These are phyloP conservation scores for Amborella trichopoda DNA, from an alignment of 164 flowering plant genomes.

Conservation along the genomic window DNA sequence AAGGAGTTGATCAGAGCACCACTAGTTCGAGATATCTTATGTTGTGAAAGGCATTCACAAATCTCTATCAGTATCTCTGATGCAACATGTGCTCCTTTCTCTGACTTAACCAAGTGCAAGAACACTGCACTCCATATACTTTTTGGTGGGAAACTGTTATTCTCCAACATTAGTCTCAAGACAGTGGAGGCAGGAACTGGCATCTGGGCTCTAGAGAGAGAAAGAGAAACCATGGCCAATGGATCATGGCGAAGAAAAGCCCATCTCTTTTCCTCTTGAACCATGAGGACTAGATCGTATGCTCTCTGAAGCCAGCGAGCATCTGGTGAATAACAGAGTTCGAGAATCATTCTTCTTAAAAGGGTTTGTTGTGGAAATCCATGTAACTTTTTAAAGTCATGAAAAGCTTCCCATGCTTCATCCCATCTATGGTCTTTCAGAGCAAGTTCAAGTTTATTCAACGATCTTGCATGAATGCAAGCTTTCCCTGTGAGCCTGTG, in stretches of 20 bases:
- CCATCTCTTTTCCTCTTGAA: conserved; percentile 28
- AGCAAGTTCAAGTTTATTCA: conserved; percentile 44
- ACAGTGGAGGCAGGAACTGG: conserved; percentile 45
- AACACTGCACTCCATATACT: conserved; percentile 28
- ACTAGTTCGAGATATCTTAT: too few species aligned
- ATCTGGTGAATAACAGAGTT: conserved; percentile 45
- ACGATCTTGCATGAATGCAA: conserved; percentile 25
- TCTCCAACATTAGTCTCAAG: conserved; percentile 46
- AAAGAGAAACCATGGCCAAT: conserved; percentile 35
- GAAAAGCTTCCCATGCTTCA: conserved; percentile 62
- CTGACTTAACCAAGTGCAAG: conserved; percentile 70
- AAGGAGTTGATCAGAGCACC: too few species aligned
- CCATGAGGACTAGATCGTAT: conserved; percentile 30
- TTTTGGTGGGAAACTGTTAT: conserved; percentile 19
- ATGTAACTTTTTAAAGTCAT: conserved; percentile 34
- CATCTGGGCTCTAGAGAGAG: conserved; percentile 65
- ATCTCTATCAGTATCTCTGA: conserved; percentile 67
- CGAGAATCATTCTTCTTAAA: conserved; percentile 31
- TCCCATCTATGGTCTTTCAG: conserved; percentile 29
- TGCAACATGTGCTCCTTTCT: conserved; percentile 43
- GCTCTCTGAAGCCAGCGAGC: conserved; percentile 43
- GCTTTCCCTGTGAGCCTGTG: conserved; percentile 19
- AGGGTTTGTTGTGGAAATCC: conserved; percentile 39
- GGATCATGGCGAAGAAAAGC: conserved; percentile 28
- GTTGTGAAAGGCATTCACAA: conserved; percentile 25